These are phyloP conservation scores for Globisporangium yorkense DNA, from an alignment of 352 stramenopile species.

Conservation along the genomic window DNA sequence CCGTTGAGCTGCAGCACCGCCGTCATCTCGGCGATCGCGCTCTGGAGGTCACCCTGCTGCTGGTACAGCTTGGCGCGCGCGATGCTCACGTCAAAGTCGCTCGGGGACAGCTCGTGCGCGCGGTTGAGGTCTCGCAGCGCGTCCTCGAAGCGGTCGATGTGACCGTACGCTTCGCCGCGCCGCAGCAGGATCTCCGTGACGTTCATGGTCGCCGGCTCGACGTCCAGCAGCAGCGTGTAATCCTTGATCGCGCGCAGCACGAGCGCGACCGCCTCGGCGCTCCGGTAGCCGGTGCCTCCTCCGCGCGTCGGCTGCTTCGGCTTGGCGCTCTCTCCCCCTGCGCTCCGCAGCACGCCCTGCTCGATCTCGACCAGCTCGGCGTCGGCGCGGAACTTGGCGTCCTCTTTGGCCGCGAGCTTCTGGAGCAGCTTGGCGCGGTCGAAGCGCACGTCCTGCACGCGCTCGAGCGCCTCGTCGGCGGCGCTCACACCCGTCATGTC, in stretches of 20 bases:
- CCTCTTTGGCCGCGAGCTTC: slow-evolving; percentile 42
- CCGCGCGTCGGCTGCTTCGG: slow-evolving; percentile 5
- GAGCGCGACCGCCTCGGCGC: slow-evolving; percentile 21
- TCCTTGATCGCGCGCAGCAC: slow-evolving; percentile 57
- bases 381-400: slow-evolving; percentile 40
- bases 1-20: slow-evolving; percentile 47
- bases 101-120: slow-evolving; percentile 34
- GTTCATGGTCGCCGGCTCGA: slow-evolving; percentile 31
- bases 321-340: neutral
- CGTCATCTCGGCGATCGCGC: slow-evolving; percentile 52
- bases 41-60: slow-evolving; percentile 28
- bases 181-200: slow-evolving; percentile 29
- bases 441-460: slow-evolving; percentile 49
- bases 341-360: slow-evolving; percentile 16
- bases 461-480: slow-evolving; percentile 15
- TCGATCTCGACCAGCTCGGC: slow-evolving; percentile 38
- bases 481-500: neutral
- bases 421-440: slow-evolving; percentile 53
- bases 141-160: slow-evolving; percentile 46
- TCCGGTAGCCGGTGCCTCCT: slow-evolving; percentile 28
- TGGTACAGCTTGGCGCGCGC: slow-evolving; percentile 44
- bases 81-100: slow-evolving; percentile 62
- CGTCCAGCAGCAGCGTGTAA: slow-evolving; percentile 41
- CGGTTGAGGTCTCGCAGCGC: slow-evolving; percentile 45
- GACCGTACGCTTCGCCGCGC: slow-evolving; percentile 38